Evolutionary conservation across 768 basidiomycete species (phyloP).

Genomic region (Hygrophoropsis aurantiaca): DNA sequence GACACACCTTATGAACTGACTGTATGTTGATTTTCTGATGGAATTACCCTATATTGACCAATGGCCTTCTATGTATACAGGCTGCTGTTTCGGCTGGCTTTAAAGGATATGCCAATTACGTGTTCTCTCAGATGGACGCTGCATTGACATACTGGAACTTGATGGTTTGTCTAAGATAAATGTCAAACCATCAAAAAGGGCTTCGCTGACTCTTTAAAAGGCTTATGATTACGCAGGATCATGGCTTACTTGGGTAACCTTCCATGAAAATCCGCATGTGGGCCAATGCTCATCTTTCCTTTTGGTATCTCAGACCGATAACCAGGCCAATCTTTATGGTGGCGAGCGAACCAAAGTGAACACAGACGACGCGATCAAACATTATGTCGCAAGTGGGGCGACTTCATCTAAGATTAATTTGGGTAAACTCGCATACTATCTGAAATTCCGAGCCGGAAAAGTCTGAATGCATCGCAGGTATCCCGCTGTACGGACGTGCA

Average conservation of each 20-base stretch:
- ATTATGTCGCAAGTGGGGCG: slow-evolving; percentile 62
- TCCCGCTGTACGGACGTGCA: slow-evolving; percentile 79
- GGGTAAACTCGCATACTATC: slow-evolving; percentile 36
- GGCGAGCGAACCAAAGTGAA: slow-evolving; percentile 61
- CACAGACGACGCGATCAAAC: slow-evolving; percentile 65
- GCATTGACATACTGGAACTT: slow-evolving; percentile 79
- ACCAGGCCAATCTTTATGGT: slow-evolving; percentile 70
- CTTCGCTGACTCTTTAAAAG: slow-evolving; percentile 28
- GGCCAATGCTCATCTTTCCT: not conserved
- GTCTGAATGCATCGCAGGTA: slow-evolving; percentile 36
- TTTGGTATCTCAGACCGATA: slow-evolving; percentile 34
- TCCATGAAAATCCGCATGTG: slow-evolving; percentile 8
- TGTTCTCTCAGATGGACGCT: slow-evolving; percentile 61
- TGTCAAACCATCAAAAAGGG: not conserved
- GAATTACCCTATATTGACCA: not conserved
- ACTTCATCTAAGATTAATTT: slow-evolving; percentile 64
- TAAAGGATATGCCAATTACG: slow-evolving; percentile 55
- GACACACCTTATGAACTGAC: slow-evolving; percentile 58
- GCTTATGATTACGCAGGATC: slow-evolving; percentile 79
- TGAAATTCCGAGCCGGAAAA: not conserved
- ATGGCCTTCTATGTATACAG: slow-evolving; percentile 21
- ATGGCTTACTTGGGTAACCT: slow-evolving; percentile 62
- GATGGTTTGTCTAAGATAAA: slow-evolving; percentile 48
- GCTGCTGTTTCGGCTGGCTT: slow-evolving; percentile 66
- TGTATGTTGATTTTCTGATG: slow-evolving; percentile 17